Evolutionary conservation across 2,329 filamentous ascomycete genomes (phyloP).

Genomic region (Colletotrichum tamarilloi): DNA sequence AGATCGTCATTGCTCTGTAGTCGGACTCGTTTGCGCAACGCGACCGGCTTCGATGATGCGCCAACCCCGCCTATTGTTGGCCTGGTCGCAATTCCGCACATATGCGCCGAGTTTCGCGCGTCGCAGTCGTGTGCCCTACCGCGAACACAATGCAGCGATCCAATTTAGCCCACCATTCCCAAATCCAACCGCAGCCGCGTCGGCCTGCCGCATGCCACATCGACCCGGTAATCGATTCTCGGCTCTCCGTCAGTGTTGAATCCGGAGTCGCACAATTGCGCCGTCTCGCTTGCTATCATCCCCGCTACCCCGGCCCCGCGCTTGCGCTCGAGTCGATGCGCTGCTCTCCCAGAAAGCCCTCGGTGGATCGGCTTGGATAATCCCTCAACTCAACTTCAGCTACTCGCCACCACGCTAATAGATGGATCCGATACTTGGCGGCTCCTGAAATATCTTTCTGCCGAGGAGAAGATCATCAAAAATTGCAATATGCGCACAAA

Average conservation of each 20-base stretch:
- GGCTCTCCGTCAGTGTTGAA: neutral
- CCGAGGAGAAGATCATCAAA: slow-evolving; percentile 48
- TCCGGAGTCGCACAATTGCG: neutral
- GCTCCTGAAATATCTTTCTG: neutral
- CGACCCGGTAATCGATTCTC: neutral
- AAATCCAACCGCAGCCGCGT: neutral
- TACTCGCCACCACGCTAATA: neutral
- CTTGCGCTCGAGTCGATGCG: slow-evolving; percentile 11
- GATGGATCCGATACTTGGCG: neutral
- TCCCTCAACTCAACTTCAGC: slow-evolving; percentile 1
- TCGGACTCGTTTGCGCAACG: neutral
- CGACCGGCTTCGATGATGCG: neutral
- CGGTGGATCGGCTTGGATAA: slow-evolving; percentile 17
- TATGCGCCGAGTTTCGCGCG: neutral
- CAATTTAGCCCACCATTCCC: neutral
- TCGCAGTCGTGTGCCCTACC: neutral
- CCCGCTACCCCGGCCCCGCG: slow-evolving; percentile 7
- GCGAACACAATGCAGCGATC: neutral
- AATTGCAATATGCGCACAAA: neutral
- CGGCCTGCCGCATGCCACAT: neutral
- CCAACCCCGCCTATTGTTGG: slow-evolving; percentile 17
- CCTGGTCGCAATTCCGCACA: neutral
- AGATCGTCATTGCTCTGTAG: neutral
- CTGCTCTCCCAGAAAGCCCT: slow-evolving; percentile 11
- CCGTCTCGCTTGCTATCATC: neutral